Evolutionary conservation across 2,329 filamentous ascomycete genomes (phyloP).

Genomic region (Zasmidium cellare): DNA sequence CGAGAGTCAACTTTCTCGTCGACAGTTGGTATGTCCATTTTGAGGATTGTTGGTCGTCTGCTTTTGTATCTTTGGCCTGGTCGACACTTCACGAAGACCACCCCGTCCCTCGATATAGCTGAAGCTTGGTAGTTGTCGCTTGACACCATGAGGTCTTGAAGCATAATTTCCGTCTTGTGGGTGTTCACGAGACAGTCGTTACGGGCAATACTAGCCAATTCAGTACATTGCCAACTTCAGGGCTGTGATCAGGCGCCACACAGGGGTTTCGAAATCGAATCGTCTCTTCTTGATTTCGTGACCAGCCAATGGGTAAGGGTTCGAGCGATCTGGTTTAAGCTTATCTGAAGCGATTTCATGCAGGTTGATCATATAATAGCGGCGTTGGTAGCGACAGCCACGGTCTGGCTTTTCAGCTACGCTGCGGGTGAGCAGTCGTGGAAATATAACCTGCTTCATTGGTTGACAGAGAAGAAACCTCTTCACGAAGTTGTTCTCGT

Average conservation of each 20-base stretch:
- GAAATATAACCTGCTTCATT: not conserved
- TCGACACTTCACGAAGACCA: not conserved
- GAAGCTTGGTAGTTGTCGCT: no score
- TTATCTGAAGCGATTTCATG: not conserved
- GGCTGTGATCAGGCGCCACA: not conserved
- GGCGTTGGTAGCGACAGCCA: not conserved
- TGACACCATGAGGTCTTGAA: no score
- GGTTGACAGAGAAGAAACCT: not conserved
- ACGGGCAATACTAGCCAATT: no score
- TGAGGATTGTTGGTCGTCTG: no score
- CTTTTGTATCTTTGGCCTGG: no score
- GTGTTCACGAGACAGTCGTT: no score
- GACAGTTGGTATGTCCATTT: not conserved
- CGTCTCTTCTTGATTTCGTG: not conserved
- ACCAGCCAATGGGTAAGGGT: not conserved
- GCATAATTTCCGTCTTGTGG: no score
- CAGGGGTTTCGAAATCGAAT: not conserved
- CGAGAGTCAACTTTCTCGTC: slow-evolving; percentile 11
- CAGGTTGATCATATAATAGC: not conserved
- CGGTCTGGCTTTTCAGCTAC: not conserved
- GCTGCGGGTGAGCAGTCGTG: not conserved
- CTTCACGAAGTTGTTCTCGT: no score
- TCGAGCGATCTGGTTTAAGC: not conserved
- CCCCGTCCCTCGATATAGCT: not conserved
- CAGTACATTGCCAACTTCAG: no score